phyloP scores from a whole-genome alignment of 352 stramenopile species.

The Globisporangium cylindrosporum region DNA sequence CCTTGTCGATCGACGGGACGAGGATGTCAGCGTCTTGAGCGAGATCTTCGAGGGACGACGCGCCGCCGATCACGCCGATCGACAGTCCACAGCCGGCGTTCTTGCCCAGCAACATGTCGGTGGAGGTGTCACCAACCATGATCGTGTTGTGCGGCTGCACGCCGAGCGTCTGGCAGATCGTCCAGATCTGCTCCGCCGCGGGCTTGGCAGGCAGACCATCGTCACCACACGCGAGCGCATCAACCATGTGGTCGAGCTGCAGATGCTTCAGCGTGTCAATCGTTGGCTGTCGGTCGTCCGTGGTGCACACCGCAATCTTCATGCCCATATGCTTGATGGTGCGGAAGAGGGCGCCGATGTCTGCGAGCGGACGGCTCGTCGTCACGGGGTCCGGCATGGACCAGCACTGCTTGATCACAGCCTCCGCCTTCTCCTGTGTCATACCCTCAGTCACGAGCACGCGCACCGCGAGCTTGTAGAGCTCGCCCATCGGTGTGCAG shows the following conservation, averaged over 20 bases:
- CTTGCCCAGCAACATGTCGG: slow-evolving; percentile 78
- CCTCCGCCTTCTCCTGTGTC: slow-evolving; percentile 49
- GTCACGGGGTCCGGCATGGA: slow-evolving; percentile 76
- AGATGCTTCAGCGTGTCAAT: slow-evolving; percentile 76
- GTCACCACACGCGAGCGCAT: slow-evolving; percentile 75
- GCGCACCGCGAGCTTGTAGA: slow-evolving; percentile 79
- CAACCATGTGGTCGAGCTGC: slow-evolving; percentile 70
- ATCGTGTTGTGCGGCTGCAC: slow-evolving; percentile 84
- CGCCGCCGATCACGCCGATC: slow-evolving; percentile 75
- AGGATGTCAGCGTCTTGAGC: slow-evolving; percentile 81
- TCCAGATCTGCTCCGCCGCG: slow-evolving; percentile 82
- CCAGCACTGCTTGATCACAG: slow-evolving; percentile 77
- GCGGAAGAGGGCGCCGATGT: slow-evolving; percentile 76
- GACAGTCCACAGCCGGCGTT: slow-evolving; percentile 76
- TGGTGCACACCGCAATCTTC: slow-evolving; percentile 89
- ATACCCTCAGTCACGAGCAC: slow-evolving; percentile 76
- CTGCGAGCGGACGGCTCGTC: slow-evolving; percentile 66
- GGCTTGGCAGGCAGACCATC: slow-evolving; percentile 82
- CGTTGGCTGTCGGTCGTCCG: slow-evolving; percentile 78
- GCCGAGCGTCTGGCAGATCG: slow-evolving; percentile 70
- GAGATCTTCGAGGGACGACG: slow-evolving; percentile 79
- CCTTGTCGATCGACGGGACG: slow-evolving; percentile 70
- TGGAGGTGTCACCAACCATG: slow-evolving; percentile 87
- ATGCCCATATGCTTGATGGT: slow-evolving; percentile 84
- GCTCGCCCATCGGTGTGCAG: slow-evolving; percentile 81